These are phyloP conservation scores for Crithidia bombi DNA, from an alignment of 208 protist genomes.

Conservation along the genomic window DNA sequence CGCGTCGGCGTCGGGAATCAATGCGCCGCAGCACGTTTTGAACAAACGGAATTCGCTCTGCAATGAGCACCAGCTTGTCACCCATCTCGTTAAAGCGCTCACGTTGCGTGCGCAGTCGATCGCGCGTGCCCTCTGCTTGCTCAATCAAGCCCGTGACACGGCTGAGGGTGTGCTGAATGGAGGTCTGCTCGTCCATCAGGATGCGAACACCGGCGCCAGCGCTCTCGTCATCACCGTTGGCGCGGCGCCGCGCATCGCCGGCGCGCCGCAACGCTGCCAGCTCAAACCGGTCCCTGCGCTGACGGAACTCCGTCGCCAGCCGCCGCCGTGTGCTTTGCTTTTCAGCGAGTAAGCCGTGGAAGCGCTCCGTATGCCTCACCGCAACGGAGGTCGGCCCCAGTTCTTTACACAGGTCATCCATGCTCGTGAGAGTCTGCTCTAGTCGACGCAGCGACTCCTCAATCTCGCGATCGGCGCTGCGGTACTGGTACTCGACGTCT, in stretches of 20 bases:
- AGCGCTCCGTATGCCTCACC: conserved; percentile 63
- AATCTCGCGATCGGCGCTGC: conserved; percentile 26
- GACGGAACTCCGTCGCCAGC: conserved; percentile 45
- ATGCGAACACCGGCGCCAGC: conserved; percentile 56
- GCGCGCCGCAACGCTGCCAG: conserved; percentile 50
- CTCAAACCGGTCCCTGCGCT: conserved; percentile 64
- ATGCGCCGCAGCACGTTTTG: conserved; percentile 73
- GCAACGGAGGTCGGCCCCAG: conserved; percentile 33
- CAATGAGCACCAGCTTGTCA: conserved; percentile 62
- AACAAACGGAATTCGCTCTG: conserved; percentile 79
- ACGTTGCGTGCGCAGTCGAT: conserved; percentile 65
- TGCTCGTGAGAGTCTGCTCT: conserved; percentile 31
- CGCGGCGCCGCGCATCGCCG: conserved; percentile 21
- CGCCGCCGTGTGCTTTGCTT: conserved; percentile 54
- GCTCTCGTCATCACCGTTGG: conserved; percentile 19
- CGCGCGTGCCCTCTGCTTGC: conserved; percentile 60
- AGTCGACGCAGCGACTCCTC: conserved; percentile 28
- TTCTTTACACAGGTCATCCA: conserved; percentile 36
- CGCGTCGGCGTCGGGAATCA: conserved; percentile 60
- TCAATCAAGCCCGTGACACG: conserved; percentile 69
- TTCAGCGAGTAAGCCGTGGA: conserved; percentile 60
- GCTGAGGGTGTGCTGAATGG: conserved; percentile 71
- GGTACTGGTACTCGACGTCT: conserved; percentile 35
- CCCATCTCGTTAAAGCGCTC: conserved; percentile 65
- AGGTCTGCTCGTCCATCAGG: conserved; percentile 78